Evolutionary conservation across 1,284 basidiomycete species (phyloP).

Genomic region (Bjerkandera adusta): DNA sequence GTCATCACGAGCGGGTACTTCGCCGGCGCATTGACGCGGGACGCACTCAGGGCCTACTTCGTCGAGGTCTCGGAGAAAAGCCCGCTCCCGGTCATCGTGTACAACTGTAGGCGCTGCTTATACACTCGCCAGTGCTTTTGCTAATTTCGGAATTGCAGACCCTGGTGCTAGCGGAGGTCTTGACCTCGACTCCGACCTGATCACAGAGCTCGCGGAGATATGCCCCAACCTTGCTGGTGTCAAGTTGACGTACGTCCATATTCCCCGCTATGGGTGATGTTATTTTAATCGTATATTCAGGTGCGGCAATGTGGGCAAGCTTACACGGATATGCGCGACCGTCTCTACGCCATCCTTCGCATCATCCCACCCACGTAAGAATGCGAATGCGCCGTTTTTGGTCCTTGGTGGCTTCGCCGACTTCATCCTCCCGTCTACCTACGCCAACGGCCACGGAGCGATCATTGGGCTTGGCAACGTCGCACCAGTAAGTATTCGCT

Average conservation of each 20-base stretch:
- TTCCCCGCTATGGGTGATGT: neutral
- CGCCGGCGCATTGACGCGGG: slow-evolving; percentile 67
- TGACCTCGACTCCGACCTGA: slow-evolving; percentile 81
- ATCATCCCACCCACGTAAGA: slow-evolving; percentile 59
- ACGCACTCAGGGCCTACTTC: slow-evolving; percentile 79
- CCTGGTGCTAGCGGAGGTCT: slow-evolving; percentile 80
- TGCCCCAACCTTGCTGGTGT: slow-evolving; percentile 76
- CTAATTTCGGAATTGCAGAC: slow-evolving; percentile 39
- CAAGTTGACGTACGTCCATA: slow-evolving; percentile 70
- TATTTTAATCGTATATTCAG: slow-evolving; percentile 33
- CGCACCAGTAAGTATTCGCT: slow-evolving; percentile 72
- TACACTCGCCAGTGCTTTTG: neutral
- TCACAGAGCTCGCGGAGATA: slow-evolving; percentile 71
- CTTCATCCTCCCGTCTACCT: slow-evolving; percentile 72
- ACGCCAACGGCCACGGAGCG: slow-evolving; percentile 71
- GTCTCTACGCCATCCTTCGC: slow-evolving; percentile 58
- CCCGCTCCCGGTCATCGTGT: slow-evolving; percentile 86
- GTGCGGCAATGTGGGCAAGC: slow-evolving; percentile 87
- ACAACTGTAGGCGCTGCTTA: slow-evolving; percentile 68
- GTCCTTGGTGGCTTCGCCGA: slow-evolving; percentile 80
- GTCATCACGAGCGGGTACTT: slow-evolving; percentile 88
- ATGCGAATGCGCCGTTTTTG: slow-evolving; percentile 47
- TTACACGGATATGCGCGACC: slow-evolving; percentile 73
- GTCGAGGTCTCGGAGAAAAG: slow-evolving; percentile 73
- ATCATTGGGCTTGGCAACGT: slow-evolving; percentile 83